These are phyloP conservation scores for Erysimum cheiranthoides DNA, from an alignment of 345 rosid genomes.

Conservation along the genomic window DNA sequence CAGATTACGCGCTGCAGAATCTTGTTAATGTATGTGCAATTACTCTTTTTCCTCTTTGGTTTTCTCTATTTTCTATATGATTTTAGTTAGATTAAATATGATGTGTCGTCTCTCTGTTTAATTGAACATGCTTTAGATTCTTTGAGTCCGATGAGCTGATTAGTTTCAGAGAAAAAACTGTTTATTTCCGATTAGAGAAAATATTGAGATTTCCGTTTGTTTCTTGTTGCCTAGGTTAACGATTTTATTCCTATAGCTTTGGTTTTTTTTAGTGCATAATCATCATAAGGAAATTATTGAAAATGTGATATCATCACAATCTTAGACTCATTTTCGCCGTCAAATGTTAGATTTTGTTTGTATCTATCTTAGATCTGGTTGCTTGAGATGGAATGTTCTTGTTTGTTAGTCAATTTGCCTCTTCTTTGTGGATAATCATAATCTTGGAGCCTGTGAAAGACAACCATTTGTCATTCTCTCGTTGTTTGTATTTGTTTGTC, in stretches of 20 bases:
- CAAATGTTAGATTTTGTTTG: neutral
- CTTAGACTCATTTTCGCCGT: neutral
- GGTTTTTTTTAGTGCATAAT: neutral
- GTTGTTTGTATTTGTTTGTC: neutral
- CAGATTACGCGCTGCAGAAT: slow-evolving; percentile 41
- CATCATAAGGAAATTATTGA: neutral
- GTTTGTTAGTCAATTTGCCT: slow-evolving; percentile 3
- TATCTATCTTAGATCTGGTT: slow-evolving; percentile 18
- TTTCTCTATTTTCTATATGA: neutral
- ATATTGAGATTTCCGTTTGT: neutral
- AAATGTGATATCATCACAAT: neutral
- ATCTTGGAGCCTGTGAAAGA: slow-evolving; percentile 7
- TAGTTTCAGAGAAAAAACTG: slow-evolving; percentile 3
- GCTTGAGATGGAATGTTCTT: neutral
- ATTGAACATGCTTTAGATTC: neutral
- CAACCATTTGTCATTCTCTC: neutral
- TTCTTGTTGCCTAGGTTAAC: slow-evolving; percentile 24
- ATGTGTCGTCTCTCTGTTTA: neutral
- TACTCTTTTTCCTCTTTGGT: neutral
- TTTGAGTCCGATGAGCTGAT: neutral
- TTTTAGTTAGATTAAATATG: neutral
- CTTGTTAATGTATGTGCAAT: slow-evolving; percentile 43
- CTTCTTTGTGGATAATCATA: neutral
- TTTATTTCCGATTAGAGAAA: slow-evolving; percentile 5
- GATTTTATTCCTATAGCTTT: neutral